Evolutionary conservation across 2,329 filamentous ascomycete species (phyloP), one percentile per base, ranked within the genome.

Genomic region (Periconia sp.): DNA sequence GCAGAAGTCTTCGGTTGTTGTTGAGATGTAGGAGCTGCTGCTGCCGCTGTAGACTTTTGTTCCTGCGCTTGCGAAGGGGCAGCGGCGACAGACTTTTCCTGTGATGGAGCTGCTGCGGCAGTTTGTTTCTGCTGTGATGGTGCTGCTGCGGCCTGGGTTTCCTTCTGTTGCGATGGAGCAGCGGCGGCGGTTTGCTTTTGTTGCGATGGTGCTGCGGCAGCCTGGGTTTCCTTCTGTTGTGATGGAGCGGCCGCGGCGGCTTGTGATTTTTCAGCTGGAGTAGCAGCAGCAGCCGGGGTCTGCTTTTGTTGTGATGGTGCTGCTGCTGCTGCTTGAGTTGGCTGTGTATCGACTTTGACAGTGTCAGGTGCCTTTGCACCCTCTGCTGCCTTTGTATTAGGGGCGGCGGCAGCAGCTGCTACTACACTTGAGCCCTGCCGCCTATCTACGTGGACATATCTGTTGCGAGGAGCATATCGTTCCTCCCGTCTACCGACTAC

Each of bases 401-500:
- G 23, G 15, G 43, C 43, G 14, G 18, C 42, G 14, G 17, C 20
- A 23, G 13, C 41, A 11, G 13, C 20, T 30, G 23, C 43, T 33
- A 14, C 43, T 23, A n/a, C 43, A 33, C 43, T 45, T 15, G 43
- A 45, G 20, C 23, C 33, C 17, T 33, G 33, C 46, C 46, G 31
- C 46, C 46, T 48, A 35, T 48, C 46, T 37, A 40, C 15, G n/a
- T 48, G 46, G 23, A 48, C 33, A 48, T 48, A 41, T 48, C 19
- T 27, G 27, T 44, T 41, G 20, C 33, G 20, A 9, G 35, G 46
- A 19, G 46, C 46, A 27, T 40, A 44, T 48, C 33, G 23, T 33
- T 50, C 45, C 17, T 44, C 30, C 31, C 44, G 30, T 17, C 35
- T 41, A 30, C 40, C 41, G 18, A 41, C 48, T 40, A 56, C 40